phyloP scores from a whole-genome alignment of 768 basidiomycete species.

The Glaciozyma martinii region DNA sequence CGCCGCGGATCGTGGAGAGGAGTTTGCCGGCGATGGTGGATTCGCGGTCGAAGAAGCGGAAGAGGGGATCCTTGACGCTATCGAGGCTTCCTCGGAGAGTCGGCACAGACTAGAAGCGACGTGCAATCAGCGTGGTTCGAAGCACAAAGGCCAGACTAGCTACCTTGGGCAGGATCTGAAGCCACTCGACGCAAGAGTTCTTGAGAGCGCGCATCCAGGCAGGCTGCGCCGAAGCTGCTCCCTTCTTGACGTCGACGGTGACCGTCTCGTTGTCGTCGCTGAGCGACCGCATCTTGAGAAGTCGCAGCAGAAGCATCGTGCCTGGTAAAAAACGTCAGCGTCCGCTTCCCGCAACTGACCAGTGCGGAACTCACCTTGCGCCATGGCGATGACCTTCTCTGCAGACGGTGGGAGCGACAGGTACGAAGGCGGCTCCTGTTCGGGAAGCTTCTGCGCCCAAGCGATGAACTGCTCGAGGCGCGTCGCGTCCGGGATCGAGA shows the following conservation, averaged over 20 bases:
- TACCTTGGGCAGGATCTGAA: conserved; percentile 64
- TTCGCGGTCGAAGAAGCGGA: conserved; percentile 81
- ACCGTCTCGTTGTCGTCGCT: conserved; percentile 74
- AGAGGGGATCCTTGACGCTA: conserved; percentile 69
- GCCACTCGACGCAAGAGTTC: conserved; percentile 77
- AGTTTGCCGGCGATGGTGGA: conserved; percentile 69
- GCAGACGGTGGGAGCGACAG: conserved; percentile 85
- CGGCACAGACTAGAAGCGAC: conserved; percentile 46
- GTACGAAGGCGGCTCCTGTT: conserved; percentile 75
- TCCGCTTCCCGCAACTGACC: background rate
- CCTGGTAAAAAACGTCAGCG: conserved; percentile 44
- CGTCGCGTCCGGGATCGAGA: conserved; percentile 79
- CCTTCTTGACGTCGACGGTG: conserved; percentile 39
- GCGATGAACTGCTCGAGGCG: conserved; percentile 80
- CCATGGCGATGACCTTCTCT: conserved; percentile 78
- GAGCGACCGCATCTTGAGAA: conserved; percentile 86
- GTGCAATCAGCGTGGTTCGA: background rate
- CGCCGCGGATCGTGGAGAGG: conserved; percentile 66
- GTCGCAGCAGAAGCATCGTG: conserved; percentile 68
- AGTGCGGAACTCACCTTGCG: conserved; percentile 10
- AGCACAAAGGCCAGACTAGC: conserved; percentile 30
- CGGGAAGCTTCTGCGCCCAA: conserved; percentile 83
- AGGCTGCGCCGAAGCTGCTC: conserved; percentile 56
- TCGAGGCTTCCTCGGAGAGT: conserved; percentile 11
- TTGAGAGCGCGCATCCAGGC: conserved; percentile 87